Percentiles rank a stretch among this genome's conserved stretches.
Conservation (phyloP, 345 rosid genomes). For the Brassica juncea region DNA sequence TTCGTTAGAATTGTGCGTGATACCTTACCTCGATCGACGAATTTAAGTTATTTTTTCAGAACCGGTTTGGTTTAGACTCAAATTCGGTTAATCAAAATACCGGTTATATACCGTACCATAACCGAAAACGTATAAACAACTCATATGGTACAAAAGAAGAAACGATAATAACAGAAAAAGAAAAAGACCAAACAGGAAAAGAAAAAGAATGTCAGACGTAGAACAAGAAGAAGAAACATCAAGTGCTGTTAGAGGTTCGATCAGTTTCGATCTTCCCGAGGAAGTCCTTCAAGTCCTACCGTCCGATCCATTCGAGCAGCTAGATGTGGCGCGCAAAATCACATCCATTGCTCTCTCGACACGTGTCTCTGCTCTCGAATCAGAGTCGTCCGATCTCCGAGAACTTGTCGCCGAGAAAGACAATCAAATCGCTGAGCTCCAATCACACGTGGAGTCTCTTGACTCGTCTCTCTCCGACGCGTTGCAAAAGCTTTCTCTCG, state of each 20-base stretch:
- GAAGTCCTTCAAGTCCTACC: slow-evolving; percentile 72
- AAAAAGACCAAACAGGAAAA: background rate
- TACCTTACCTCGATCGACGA: background rate
- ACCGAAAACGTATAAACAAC: slow-evolving; percentile 14
- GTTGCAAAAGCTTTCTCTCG: slow-evolving; percentile 57
- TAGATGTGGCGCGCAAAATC: slow-evolving; percentile 96
- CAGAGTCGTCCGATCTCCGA: slow-evolving; percentile 64
- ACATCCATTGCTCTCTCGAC: slow-evolving; percentile 89
- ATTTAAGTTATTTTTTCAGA: background rate
- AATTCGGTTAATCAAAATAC: slow-evolving; percentile 4
- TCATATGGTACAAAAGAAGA: slow-evolving; percentile 14
- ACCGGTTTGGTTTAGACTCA: background rate
- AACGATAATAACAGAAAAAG: slow-evolving; percentile 27
- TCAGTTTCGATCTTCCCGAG: slow-evolving; percentile 74
- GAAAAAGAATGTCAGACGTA: slow-evolving; percentile 31
- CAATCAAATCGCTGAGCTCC: slow-evolving; percentile 59
- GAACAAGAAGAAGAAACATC: slow-evolving; percentile 6
- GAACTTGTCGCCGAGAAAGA: slow-evolving; percentile 64
- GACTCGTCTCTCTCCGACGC: slow-evolving; percentile 66
- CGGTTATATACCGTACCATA: slow-evolving; percentile 8
- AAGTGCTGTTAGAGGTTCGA: slow-evolving; percentile 35
- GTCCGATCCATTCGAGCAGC: slow-evolving; percentile 92
- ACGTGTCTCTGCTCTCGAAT: slow-evolving; percentile 83
- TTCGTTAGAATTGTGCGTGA: background rate
- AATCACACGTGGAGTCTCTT: slow-evolving; percentile 65